phyloP scores from a whole-genome alignment of 1,139 yeast species.

The Nakaseomyces kungkrabaensis region DNA sequence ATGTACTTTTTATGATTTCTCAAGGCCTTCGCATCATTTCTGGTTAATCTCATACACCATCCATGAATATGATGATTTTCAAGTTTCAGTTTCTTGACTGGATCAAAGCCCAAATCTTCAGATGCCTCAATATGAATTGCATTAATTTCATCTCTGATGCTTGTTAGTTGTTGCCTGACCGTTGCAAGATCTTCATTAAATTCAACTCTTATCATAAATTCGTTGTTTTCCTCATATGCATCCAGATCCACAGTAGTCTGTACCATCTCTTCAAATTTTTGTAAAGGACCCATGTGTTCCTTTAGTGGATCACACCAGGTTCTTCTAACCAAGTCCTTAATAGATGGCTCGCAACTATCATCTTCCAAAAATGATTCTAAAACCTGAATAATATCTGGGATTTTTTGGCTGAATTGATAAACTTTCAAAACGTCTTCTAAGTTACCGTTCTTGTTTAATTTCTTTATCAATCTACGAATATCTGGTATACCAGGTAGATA shows the following conservation, averaged over 20 bases:
- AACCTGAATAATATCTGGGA: constrained; percentile 57
- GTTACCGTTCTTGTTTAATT: constrained; percentile 43
- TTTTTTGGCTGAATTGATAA: constrained; percentile 61
- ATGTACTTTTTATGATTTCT: constrained; percentile 55
- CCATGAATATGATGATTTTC: constrained; percentile 84
- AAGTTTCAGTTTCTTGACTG: constrained; percentile 77
- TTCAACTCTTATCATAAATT: constrained; percentile 80
- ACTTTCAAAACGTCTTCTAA: constrained; percentile 87
- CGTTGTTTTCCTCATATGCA: constrained; percentile 59
- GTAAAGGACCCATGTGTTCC: constrained; percentile 41
- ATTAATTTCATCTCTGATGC: constrained; percentile 46
- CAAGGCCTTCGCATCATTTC: constrained; percentile 76
- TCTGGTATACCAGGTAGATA: constrained; percentile 74
- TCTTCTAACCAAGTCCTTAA: constrained; percentile 34
- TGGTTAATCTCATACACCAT: constrained; percentile 86
- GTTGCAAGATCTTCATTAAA: constrained; percentile 68
- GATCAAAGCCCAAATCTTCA: constrained; percentile 68
- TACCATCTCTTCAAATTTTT: constrained; percentile 71
- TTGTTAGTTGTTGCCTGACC: constrained; percentile 49
- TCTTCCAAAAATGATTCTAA: constrained; percentile 37
- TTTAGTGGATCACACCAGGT: constrained; percentile 54
- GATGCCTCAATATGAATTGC: constrained; percentile 55
- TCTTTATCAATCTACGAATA: constrained; percentile 61
- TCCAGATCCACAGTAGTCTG: constrained; percentile 86
- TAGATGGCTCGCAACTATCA: constrained; percentile 18